phyloP scores from a whole-genome alignment of 257 asterid genomes.

The Solanum paucissectum region DNA sequence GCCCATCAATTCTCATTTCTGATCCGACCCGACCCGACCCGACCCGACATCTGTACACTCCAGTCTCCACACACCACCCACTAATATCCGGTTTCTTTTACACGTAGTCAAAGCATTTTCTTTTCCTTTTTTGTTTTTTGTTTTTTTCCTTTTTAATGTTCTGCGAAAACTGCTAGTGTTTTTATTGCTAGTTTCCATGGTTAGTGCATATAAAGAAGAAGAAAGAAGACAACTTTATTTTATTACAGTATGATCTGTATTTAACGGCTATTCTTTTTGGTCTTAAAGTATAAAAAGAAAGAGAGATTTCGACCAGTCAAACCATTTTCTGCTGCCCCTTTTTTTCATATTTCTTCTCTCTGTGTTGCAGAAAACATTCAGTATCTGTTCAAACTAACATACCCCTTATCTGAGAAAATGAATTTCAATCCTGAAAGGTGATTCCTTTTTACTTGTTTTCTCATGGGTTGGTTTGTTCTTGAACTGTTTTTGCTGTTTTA shows the following conservation, averaged over 20 bases:
- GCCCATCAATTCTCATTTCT: background rate
- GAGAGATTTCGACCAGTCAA: background rate
- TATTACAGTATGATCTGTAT: background rate
- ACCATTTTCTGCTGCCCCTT: background rate
- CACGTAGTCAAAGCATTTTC: background rate
- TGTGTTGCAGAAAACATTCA: background rate
- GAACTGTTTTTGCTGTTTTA: background rate
- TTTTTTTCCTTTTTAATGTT: background rate
- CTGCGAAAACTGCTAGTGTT: background rate
- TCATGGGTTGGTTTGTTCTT: background rate
- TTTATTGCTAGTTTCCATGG: background rate
- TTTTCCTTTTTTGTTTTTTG: background rate
- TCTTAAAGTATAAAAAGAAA: background rate
- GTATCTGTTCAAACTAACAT: background rate
- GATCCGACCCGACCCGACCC: background rate
- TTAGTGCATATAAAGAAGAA: background rate
- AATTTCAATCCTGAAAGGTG: slow-evolving; percentile 38
- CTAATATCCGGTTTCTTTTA: background rate
- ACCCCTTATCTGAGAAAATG: slow-evolving; percentile 17
- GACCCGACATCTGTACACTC: background rate
- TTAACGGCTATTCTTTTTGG: slow-evolving; percentile 24
- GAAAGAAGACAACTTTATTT: background rate
- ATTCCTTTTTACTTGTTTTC: slow-evolving; percentile 6
- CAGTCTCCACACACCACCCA: background rate
- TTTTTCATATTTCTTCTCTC: background rate